Evolutionary conservation across 768 basidiomycete genomes (phyloP), one percentile per base, ranked within the genome.

Genomic region (Suillus subalutaceus): DNA sequence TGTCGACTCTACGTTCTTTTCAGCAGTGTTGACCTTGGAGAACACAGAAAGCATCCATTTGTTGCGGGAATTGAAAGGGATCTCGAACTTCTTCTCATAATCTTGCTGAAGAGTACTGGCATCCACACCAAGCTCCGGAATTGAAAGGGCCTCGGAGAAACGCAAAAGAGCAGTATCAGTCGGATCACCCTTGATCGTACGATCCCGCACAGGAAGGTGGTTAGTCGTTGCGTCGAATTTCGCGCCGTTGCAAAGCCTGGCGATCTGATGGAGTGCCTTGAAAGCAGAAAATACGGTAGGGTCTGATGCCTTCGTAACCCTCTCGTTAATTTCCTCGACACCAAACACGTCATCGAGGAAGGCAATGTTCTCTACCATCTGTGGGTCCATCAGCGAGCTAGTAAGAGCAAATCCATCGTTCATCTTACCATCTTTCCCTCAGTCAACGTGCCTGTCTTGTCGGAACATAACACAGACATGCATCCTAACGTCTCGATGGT

Each of bases 401-500:
- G 53, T 63, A 60, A 35, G 6, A 50, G 32, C 8, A 64, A 5
- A 7, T 43, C 13, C 30, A 65, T 10, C 9, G 0, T 20, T 6
- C 8, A 18, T 46, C 70, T 62, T 61, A 73, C 74, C 84, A 84
- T 84, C 63, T 73, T 72, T 4, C 78, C 79, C 62, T 79, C 68
- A 1, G 88, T 89, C 23, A 90, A 75, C 0, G 86, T 88, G 16
- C 88, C 86, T 0, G 87, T 87, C 73, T 90, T 90, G 71, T 90
- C 85, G 6, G 81, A 82, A 59, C 79, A 80, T 41, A 83, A 73
- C 12, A 82, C 83, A 63, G 85, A 85, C 72, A 90, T 87, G 10
- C 84, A 81, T 8, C 90, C 89, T 6, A 91, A 79, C 8, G 86
- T 87, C 73, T 91, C 89, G 38, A 91, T 87, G 7, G 87, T 90